Evolutionary conservation across 495 filamentous ascomycete genomes (phyloP), one percentile per base, ranked within the genome.

Genomic region (Penicillium taxi): DNA sequence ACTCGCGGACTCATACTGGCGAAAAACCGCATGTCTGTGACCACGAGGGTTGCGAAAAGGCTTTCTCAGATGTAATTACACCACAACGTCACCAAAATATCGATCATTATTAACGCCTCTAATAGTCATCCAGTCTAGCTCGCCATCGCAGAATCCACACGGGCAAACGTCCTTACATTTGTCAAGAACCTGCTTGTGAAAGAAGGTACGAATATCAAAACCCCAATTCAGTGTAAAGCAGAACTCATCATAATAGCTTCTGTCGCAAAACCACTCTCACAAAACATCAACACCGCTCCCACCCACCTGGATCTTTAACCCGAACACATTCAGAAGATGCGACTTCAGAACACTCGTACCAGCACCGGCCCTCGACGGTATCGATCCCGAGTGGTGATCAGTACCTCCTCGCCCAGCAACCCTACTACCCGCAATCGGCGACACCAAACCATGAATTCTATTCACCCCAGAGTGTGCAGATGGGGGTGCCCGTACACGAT

Each of bases 1-100:
- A 94, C 55, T 82, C 79, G 29, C 77, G 86, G 34, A 90, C 85
- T 15, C 86, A 94, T 51, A 94, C 85, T 2, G 84, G 86, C 32
- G 86, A 93, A 58, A 94, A 94, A 58, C 86, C 86, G 29, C 86
- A 94, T 56, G 71, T 80, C 39, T 94, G 86, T 56, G 75, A 84
- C 50, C 77, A 85, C 47, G 61, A 74, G 31, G 82, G 78, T n/a
- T 94, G 86, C 55, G 76, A 74, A 20, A 94, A 91, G 57, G 70
- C 80, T 36, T 94, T 94, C 44, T 91, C 86, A 35, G 86, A 91
- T 61, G 86, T 91, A 66, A 65, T 78, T 66, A 19, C 19, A 19
- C 28, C 15, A 26, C 20, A 16, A 28, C 25, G 23, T 26, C 17
- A 27, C 39, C 25, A 18, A 18, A n/a, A 32, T 11, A 19, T 7